phyloP scores from a whole-genome alignment of 179 eudicot species.

The Spergularia azorica region DNA sequence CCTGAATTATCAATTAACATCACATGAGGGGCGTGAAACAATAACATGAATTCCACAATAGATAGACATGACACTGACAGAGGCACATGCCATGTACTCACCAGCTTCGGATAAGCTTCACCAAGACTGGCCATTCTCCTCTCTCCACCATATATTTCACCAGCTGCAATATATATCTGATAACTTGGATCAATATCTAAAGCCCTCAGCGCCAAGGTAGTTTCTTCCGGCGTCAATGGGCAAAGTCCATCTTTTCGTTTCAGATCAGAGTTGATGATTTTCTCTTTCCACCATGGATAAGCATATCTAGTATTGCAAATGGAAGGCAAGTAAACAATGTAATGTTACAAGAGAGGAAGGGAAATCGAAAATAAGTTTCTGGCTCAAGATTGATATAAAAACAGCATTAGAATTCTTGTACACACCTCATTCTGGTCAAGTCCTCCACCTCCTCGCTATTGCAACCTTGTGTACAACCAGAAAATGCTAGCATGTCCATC shows the following conservation, averaged over 20 bases:
- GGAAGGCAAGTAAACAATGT: slow-evolving; percentile 1
- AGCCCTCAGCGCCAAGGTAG: slow-evolving; percentile 64
- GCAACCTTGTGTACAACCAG: slow-evolving; percentile 60
- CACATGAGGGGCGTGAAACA: slow-evolving; percentile 12
- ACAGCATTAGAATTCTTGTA: background rate
- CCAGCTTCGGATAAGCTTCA: slow-evolving; percentile 69
- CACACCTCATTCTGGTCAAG: slow-evolving; percentile 49
- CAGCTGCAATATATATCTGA: slow-evolving; percentile 84
- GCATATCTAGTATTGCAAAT: slow-evolving; percentile 55
- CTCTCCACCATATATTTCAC: slow-evolving; percentile 83
- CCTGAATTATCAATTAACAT: slow-evolving; percentile 40
- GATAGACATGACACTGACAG: background rate
- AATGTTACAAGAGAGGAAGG: background rate
- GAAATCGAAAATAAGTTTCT: background rate
- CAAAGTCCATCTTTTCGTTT: slow-evolving; percentile 78
- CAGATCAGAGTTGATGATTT: slow-evolving; percentile 66
- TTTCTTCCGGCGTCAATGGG: slow-evolving; percentile 83
- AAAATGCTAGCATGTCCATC: slow-evolving; percentile 60
- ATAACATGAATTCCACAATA: background rate
- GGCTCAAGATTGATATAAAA: background rate
- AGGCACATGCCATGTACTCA: slow-evolving; percentile 32
- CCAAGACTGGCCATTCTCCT: slow-evolving; percentile 66
- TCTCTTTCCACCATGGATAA: slow-evolving; percentile 92
- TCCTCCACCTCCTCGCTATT: slow-evolving; percentile 52
- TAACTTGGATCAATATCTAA: slow-evolving; percentile 57